Evolutionary conservation across 2,329 filamentous ascomycete genomes (phyloP).

Genomic region (Stachybotrys chlorohalonatus): DNA sequence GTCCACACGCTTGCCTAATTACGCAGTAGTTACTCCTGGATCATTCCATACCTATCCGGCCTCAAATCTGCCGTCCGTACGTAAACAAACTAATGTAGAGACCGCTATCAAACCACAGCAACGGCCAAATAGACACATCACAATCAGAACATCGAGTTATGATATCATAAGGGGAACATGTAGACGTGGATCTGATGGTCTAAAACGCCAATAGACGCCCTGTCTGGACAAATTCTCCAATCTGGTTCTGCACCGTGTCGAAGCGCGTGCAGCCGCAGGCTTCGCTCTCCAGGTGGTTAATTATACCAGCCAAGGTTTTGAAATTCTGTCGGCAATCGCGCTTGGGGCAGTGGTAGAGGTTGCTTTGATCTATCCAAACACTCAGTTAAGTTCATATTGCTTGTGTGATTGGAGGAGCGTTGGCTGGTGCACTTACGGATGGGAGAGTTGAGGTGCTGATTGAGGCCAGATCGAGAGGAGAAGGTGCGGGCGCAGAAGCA

Average conservation of each 20-base stretch:
- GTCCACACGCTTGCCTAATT: too few relatives aligned
- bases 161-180: too few relatives aligned
- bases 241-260: constrained; percentile 22
- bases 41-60: too few relatives aligned
- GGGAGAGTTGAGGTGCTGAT: constrained; percentile 45
- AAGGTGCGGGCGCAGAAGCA: constrained; percentile 40
- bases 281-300: constrained; percentile 36
- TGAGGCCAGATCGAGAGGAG: constrained; percentile 22
- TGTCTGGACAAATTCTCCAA: constrained; percentile 6
- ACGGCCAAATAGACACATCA: too few relatives aligned
- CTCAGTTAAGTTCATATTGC: not conserved
- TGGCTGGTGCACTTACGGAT: constrained; percentile 19
- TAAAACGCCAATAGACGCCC: not conserved
- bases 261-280: constrained; percentile 29
- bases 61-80: too few relatives aligned
- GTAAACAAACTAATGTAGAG: too few relatives aligned
- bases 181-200: not conserved
- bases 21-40: too few relatives aligned
- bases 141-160: too few relatives aligned
- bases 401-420: constrained; percentile 21
- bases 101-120: too few relatives aligned
- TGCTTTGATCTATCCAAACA: not conserved
- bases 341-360: constrained; percentile 21
- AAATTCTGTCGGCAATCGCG: constrained; percentile 24
- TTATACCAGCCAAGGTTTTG: constrained; percentile 25